These are phyloP conservation scores for Acanthamoeba sp. DNA, from an alignment of 208 protist genomes.

Conservation along the genomic window DNA sequence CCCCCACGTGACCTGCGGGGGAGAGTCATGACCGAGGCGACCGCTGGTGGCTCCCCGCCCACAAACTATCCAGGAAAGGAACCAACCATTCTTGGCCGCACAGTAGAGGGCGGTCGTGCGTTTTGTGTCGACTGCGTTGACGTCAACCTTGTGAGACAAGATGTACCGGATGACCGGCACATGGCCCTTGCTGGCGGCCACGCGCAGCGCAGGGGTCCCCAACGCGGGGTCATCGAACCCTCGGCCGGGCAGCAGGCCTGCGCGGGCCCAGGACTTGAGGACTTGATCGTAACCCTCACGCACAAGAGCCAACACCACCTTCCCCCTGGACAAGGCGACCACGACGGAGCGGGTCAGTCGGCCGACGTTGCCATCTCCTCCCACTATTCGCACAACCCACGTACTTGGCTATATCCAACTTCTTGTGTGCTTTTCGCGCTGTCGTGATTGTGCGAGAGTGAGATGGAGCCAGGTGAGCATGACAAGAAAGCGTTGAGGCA, in stretches of 20 bases:
- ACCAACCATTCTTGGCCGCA: constrained; percentile 9
- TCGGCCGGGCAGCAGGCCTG: not conserved
- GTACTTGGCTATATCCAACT: no score
- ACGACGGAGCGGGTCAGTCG: no score
- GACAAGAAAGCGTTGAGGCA: not conserved
- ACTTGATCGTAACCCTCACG: not conserved
- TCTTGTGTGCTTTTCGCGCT: no score
- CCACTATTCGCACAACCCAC: no score
- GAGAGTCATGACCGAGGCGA: not conserved
- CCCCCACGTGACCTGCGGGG: not conserved
- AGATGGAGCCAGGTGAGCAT: not conserved
- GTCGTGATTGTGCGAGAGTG: no score
- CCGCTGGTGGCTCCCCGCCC: no score
- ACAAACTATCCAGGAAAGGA: no score
- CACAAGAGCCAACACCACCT: not conserved
- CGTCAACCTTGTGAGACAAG: not conserved
- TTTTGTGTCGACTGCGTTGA: not conserved
- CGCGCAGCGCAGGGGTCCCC: not conserved
- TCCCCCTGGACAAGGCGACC: not conserved
- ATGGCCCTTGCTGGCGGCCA: not conserved
- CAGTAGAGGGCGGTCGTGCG: not conserved
- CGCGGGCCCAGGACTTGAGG: not conserved
- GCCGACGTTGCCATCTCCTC: no score
- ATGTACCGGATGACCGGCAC: not conserved
- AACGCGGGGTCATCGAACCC: not conserved